Evolutionary conservation across 441 rosid species (phyloP).

Genomic region (Populus hybrid): DNA sequence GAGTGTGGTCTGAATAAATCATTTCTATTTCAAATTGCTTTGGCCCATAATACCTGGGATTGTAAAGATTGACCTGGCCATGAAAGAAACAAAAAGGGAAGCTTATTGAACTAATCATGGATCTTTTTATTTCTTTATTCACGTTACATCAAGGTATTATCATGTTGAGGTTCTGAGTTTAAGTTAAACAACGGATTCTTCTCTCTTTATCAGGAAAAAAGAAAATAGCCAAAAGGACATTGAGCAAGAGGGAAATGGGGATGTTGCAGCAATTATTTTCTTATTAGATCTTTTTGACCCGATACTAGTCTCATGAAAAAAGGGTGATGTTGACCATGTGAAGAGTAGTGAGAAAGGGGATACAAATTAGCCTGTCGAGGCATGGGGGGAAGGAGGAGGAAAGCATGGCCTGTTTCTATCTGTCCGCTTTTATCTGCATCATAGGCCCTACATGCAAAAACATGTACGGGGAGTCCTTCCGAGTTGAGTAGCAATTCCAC

Average conservation of each 20-base stretch:
- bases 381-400: slow-evolving; percentile 20
- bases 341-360: slow-evolving; percentile 12
- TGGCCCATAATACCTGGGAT: slow-evolving; percentile 9
- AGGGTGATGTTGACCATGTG: slow-evolving; percentile 2
- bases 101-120: background rate
- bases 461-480: background rate
- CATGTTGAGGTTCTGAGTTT: slow-evolving; percentile 11
- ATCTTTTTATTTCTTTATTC: background rate
- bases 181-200: background rate
- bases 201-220: background rate
- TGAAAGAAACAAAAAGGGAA: slow-evolving; percentile 12
- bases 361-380: slow-evolving; percentile 22
- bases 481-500: background rate
- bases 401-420: slow-evolving; percentile 30
- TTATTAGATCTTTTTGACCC: slow-evolving; percentile 16
- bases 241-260: background rate
- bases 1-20: background rate
- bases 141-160: slow-evolving; percentile 19
- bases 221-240: background rate
- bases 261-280: slow-evolving; percentile 2
- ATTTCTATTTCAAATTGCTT: background rate
- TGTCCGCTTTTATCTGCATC: slow-evolving; percentile 29
- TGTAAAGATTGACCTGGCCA: slow-evolving; percentile 9
- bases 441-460: slow-evolving; percentile 22
- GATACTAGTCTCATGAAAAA: background rate